Conservation (phyloP, 2,329 filamentous ascomycete species). For the Onygena corvina region DNA sequence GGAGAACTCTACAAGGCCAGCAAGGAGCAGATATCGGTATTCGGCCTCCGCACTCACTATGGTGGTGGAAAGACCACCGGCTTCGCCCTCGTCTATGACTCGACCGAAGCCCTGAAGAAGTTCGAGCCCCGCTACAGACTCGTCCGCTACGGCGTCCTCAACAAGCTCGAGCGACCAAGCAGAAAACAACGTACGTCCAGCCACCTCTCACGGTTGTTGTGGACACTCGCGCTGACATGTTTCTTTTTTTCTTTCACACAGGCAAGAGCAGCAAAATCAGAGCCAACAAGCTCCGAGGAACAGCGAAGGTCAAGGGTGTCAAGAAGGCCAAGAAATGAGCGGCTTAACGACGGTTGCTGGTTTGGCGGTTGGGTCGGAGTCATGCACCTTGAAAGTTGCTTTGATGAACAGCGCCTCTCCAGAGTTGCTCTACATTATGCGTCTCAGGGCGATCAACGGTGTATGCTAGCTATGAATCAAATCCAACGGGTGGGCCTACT, state of each 20-base stretch:
- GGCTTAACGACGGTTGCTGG: slow-evolving; percentile 6
- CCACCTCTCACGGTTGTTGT: neutral
- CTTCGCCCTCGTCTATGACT: slow-evolving; percentile 98
- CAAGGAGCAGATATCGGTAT: slow-evolving; percentile 96
- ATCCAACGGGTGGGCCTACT: slow-evolving; percentile 7
- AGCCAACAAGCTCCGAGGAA: slow-evolving; percentile 95
- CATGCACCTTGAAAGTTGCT: slow-evolving; percentile 13
- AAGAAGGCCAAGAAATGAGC: slow-evolving; percentile 66
- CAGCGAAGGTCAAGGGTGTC: slow-evolving; percentile 94
- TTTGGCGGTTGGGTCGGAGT: slow-evolving; percentile 13
- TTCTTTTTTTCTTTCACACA: slow-evolving; percentile 36
- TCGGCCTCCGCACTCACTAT: slow-evolving; percentile 96
- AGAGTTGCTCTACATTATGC: slow-evolving; percentile 13
- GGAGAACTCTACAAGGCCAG: slow-evolving; percentile 93
- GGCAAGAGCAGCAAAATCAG: slow-evolving; percentile 99
- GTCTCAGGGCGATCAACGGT: slow-evolving; percentile 14
- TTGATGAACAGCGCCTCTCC: slow-evolving; percentile 12
- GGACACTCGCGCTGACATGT: neutral
- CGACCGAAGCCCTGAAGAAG: slow-evolving; percentile 96
- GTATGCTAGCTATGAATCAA: slow-evolving; percentile 17
- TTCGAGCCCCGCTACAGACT: slow-evolving; percentile 98
- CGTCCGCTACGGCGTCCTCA: slow-evolving; percentile 80
- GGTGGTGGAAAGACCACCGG: slow-evolving; percentile 99
- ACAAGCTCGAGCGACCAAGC: slow-evolving; percentile 92
- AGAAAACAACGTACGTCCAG: slow-evolving; percentile 91